Conservation (phyloP, 163 green algal species). For the Scenedesmus sp. region DNA sequence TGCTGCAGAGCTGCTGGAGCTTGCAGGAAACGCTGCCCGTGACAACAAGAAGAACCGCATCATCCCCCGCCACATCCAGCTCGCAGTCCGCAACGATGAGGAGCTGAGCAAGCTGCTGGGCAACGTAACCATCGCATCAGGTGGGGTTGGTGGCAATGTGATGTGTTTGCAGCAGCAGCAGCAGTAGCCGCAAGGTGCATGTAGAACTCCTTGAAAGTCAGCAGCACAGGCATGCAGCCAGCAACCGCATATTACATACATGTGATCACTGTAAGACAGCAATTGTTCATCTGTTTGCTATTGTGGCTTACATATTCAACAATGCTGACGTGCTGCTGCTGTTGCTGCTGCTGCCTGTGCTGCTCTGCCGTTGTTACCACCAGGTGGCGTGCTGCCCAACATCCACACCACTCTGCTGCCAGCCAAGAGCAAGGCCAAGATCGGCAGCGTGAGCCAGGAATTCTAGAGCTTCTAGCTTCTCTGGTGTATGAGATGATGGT, state of each 20-base stretch:
- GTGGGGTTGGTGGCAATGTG: conserved; percentile 68
- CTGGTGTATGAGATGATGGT: not conserved
- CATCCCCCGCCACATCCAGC: conserved; percentile 94
- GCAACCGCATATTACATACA: too few species aligned
- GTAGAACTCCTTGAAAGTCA: not conserved
- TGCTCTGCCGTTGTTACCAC: not conserved
- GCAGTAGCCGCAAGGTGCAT: too few species aligned
- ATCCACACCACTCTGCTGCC: conserved; percentile 94
- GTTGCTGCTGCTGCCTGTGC: not conserved
- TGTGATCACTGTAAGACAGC: not conserved
- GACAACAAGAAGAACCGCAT: conserved; percentile 97
- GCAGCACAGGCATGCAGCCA: too few species aligned
- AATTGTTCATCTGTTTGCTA: too few species aligned
- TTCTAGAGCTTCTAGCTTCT: conserved; percentile 30
- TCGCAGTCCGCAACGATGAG: conserved; percentile 97
- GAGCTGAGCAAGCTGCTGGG: conserved; percentile 95
- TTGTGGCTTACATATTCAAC: not conserved
- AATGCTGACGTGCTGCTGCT: not conserved
- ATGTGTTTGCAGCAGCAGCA: not conserved
- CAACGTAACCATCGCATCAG: conserved; percentile 88
- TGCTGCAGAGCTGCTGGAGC: conserved; percentile 91
- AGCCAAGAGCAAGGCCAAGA: conserved; percentile 59
- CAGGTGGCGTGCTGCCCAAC: conserved; percentile 97
- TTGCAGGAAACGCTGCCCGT: conserved; percentile 92
- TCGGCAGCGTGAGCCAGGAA: conserved; percentile 51